Base-by-base conservation (phyloP, 2,329 filamentous ascomycete genomes). In the Aureobasidium sp. region DNA sequence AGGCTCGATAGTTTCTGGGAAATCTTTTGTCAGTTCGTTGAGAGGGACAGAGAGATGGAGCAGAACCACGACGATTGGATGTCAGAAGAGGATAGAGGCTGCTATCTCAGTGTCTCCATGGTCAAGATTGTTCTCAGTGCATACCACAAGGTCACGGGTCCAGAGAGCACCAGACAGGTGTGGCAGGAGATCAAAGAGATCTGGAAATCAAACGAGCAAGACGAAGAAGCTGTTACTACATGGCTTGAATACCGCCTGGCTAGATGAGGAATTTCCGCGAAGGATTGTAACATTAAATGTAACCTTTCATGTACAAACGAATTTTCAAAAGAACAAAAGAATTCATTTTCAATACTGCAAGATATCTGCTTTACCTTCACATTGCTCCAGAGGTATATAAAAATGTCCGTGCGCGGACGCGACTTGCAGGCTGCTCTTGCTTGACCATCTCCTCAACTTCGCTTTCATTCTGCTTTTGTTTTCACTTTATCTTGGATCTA, bases 1-100 rank as follows among this genome's bases (percentile, higher is more conserved):
- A 82, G 85, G n/a, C 81, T 97, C 2, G 81, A 87, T 47, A 80
- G 79, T 45, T 84, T 91, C 12, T 88, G 89, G 81, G 73, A 79
- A 9, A 17, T 56, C 5, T 62, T 62, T 7, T 47, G 42, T 31
- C 83, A 87, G 0, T 85, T 91, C 65, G 76, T 88, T 22, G 36
- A 49, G 25, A 25, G 52, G 37, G 36, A 55, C 44, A 17, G 22
- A 25, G 47, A 59, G 20, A 81, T 62, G 5, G 61, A 64, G 31
- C 47, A 64, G 9, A 61, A 62, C 27, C 39, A 37, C 27, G 12
- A 6, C 15, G 42, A 56, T 29, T 53, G 51, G 51, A 17, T 53
- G 17, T 49, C 47, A 2, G 70, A 72, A 41, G 56, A 66, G 20
- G 62, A 67, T 22, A 65, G 63, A n/a, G 64, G 68, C 12, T 67